Evolutionary conservation across 345 rosid species (phyloP), one percentile per base, ranked within the genome.

Genomic region (Eucalyptus caleyi): DNA sequence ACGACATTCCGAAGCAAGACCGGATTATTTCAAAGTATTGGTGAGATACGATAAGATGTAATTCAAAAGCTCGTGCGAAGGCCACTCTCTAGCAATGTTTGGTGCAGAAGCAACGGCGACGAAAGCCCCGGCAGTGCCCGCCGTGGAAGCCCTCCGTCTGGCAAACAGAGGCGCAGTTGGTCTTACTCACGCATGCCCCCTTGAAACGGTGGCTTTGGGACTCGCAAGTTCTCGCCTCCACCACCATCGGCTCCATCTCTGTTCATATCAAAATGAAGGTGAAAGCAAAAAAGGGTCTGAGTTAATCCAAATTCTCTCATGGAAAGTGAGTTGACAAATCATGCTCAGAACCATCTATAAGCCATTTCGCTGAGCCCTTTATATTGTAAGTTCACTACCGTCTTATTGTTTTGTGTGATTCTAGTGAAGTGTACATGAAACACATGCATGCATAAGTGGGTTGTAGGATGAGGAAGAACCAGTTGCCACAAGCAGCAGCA

Each of bases 41-140:
- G 47, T 3, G 45, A 77, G 83, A 77, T 21, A 77, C 5, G 83
- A 37, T 23, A 21, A 37, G 83, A 77, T 19, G 47, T 11, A 19
- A 37, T 37, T 19, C 45, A 72, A 11, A 60, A 62, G 80, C 82
- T 53, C 47, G 19, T 72, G 5, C 65, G 18, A 40, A 42, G 44
- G 77, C 37, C 40, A 8, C 34, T 6, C 69, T 40, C 34, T 92
- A 91, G 72, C 94, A 93, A 6, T 90, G 85, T 11, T 87, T 93
- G 87, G 89, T 82, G 91, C 95, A 93, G 86, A 91, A 92, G 91
- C 95, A 92, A 8, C 94, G 92, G 37, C 91, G 93, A 51, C 91
- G 94, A 45, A 93, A 89, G 54, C 94, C 95, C 4, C 92, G 90
- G 90, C 95, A 93, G 10, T 90, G 86, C 26, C 94, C 95, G 12